Evolutionary conservation across 2,329 filamentous ascomycete species (phyloP), one percentile per base, ranked within the genome.

Genomic region (Clarireedia hainanense): DNA sequence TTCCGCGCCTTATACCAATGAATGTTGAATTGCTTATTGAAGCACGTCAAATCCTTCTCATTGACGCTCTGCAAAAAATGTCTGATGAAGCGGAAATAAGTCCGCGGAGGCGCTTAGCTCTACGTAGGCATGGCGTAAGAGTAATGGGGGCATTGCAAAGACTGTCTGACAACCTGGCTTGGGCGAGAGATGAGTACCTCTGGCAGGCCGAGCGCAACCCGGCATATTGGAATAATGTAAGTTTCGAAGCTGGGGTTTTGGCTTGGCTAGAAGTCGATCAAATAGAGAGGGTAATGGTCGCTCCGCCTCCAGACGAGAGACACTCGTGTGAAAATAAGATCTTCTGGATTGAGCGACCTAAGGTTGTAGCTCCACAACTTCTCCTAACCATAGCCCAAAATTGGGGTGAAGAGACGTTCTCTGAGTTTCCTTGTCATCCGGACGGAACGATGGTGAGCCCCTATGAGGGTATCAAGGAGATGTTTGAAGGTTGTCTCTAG

Each of bases 321-420:
- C 2, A 1, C 5, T 5, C 12, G 26, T 36, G 20, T 17, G 17
- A 10, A 10, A 15, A 24, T 17, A 24, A 20, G 7, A 37, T 36
- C 23, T 37, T 49, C 30, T 49, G 30, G 47, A 20, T 36, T n/a
- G 30, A 49, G 27, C 34, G 30, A 15, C 30, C 47, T 9, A 26
- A 23, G 17, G 2, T n/a, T 37, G 20, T n/a, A 2, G 1, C 5
- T 34, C 30, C 30, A 34, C 30, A 3, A 34, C 30, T 34, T 9
- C 2, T 34, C 12, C 4, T 34, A 34, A n/a, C 4, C 1, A 23
- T 5, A 17, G 9, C 3, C 10, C 30, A 9, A 2, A 0, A 4
- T 0, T 36, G 6, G 6, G 10, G 14, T 14, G 20, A 4, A 17
- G 15, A 36, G 0, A 5, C 1, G 2, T 10, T 23, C 2, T 2